These are phyloP conservation scores for Aurinia saxatilis DNA, from an alignment of 345 rosid genomes.

Conservation along the genomic window DNA sequence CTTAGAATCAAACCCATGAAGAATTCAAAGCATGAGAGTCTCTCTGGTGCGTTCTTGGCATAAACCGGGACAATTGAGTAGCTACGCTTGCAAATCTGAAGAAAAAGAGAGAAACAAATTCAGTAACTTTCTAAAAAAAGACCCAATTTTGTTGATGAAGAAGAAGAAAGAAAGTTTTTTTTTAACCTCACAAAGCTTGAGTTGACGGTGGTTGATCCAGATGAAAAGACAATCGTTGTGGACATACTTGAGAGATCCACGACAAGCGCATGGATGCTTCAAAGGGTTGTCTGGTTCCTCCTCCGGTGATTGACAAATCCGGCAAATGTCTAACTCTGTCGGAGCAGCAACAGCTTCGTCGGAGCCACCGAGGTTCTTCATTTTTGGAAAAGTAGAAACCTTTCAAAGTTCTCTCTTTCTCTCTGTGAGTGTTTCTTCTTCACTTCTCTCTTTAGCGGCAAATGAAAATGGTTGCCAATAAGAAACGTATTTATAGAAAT, in stretches of 20 bases:
- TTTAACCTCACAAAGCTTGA: constrained; percentile 9
- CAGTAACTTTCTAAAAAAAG: background rate
- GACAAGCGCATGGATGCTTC: constrained; percentile 19
- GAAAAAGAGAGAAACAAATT: background rate
- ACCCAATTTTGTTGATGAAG: background rate
- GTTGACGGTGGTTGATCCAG: constrained; percentile 15
- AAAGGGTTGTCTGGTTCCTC: constrained; percentile 14
- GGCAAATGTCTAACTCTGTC: background rate
- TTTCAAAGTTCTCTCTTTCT: background rate
- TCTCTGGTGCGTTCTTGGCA: constrained; percentile 11
- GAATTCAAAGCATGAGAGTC: constrained; percentile 8
- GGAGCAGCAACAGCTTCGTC: background rate
- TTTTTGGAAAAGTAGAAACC: background rate
- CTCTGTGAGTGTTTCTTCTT: background rate
- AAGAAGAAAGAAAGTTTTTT: background rate
- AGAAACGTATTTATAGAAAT: background rate
- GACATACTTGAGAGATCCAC: constrained; percentile 18
- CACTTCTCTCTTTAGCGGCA: constrained; percentile 1
- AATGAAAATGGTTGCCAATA: background rate
- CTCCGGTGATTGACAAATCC: constrained; percentile 12
- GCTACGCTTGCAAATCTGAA: constrained; percentile 13
- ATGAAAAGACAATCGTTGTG: constrained; percentile 13
- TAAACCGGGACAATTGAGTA: constrained; percentile 15
- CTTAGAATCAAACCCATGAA: background rate
- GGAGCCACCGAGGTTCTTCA: background rate